Base-by-base conservation (phyloP, 148 eudicot species). In the Chenopodium quinoa region DNA sequence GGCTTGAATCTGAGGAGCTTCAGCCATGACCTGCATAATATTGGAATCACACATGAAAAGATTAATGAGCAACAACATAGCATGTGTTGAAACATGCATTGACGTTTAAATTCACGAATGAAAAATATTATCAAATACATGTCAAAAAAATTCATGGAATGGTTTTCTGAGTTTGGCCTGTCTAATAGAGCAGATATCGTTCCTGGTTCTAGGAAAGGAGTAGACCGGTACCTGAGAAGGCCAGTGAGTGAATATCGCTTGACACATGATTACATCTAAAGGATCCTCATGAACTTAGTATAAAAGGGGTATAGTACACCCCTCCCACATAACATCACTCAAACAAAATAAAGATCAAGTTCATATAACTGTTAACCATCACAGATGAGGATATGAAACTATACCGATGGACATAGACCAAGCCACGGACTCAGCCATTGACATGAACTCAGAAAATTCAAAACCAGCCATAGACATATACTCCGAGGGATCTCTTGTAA, bases 1-100 rank as follows among this genome's bases (percentile, higher is more conserved):
- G 40, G 34, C 11, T 79, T 80, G 29, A 80, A 72, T 44, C 67
- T 12, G 58, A 73, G 19, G 20, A 73, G 31, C 54, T 80, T 80
- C 77, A 62, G 40, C 1, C 0, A 22, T 16, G 11, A 63, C 63
- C 82, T 63, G 78, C 82, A 73, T 44, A 79, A 23, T n/a, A 69
- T 52, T 2, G 50, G 19, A 54, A 69, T 1, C 32, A 50, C 32
- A 50, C 34, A 48, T 48, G 17, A 63, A 8, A 13, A 77, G 32
- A 63, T 1, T n/a, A 4, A 63, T 22, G 40, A 64, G n/a, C n/a
- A 23, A 78, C 71, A 16, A 5, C n/a, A 16, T 6, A 63, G 54
- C 54, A 56, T 7, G 0, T 56, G 0, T 19, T 0, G 7, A 56
- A 3, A 56, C 16, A 4, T 56, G 22, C 54, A 2, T 13, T 56